Base-by-base conservation (phyloP, 352 stramenopile species). In the Achlya hypogyna region DNA sequence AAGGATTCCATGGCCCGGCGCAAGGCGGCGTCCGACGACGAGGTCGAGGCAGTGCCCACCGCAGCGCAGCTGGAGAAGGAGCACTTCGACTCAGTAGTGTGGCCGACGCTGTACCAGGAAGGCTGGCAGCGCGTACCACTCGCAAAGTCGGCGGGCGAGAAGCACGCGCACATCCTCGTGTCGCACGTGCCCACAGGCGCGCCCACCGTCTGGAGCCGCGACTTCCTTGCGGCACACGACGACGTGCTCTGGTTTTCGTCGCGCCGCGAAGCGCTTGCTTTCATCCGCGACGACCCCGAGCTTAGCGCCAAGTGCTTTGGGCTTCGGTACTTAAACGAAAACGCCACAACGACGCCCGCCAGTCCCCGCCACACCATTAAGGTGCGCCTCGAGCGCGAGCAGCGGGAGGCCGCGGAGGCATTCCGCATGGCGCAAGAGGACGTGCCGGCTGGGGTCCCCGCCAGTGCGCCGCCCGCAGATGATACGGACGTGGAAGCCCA, bases 21-120 rank as follows among this genome's bases (percentile, higher is more conserved):
- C n/a, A n/a, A n/a, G n/a, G n/a, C n/a, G n/a, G 51, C 40, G 75
- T 72, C 29, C 70, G 14, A 62, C 34, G 28, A 28, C 56, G 5
- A 28, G 43, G 9, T 10, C 42, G 22, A 72, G 69, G 56, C 66
- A 38, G 14, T 65, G 69, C 6, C 31, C 18, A 49, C 28, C 18
- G 43, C 53, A 22, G 27, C 43, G 14, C 65, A 77, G 65, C 84
- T 72, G 62, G 58, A 82, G 42, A 72, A 78, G 51, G 79, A 93
- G 40, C 88, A 89, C 43, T 95, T 95, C 28, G 82, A 90, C 64
- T 77, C 85, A 22, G 69, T 91, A 1, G 76, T 95, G 53, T 93
- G 85, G 79, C 86, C 86, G 10, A 83, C 90, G 34, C 62, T 95
- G 10, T 77, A 74, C 18, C 80, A 88, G 23, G 74, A 86, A 74